Conservation (phyloP, 768 basidiomycete species). For the Trametes coccinea region DNA sequence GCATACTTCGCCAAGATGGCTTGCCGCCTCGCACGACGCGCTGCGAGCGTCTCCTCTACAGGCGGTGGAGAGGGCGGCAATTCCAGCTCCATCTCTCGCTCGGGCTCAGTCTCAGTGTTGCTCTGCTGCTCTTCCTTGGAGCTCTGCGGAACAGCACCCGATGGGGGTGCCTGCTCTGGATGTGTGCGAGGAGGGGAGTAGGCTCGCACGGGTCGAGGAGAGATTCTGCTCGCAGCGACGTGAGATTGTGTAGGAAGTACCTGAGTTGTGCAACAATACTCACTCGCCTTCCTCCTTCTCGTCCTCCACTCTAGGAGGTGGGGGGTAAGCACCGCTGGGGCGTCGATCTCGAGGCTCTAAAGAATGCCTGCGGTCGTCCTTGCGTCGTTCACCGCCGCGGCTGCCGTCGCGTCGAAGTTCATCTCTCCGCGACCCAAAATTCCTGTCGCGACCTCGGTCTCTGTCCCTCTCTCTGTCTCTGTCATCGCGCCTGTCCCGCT, state of each 20-base stretch:
- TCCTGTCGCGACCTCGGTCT: slow-evolving; percentile 32
- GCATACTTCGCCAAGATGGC: slow-evolving; percentile 81
- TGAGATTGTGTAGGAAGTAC: slow-evolving; percentile 3
- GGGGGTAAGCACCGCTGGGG: slow-evolving; percentile 12
- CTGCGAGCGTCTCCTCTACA: slow-evolving; percentile 64
- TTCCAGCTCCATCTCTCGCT: slow-evolving; percentile 58
- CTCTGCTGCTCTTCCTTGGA: slow-evolving; percentile 17
- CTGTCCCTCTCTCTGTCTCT: slow-evolving; percentile 35
- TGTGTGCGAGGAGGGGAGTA: slow-evolving; percentile 26
- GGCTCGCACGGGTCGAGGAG: slow-evolving; percentile 47
- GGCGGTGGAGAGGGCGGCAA: slow-evolving; percentile 44
- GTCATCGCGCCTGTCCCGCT: slow-evolving; percentile 41
- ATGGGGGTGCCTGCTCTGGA: not conserved
- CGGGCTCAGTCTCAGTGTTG: slow-evolving; percentile 37
- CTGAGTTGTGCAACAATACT: slow-evolving; percentile 48
- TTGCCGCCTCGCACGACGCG: slow-evolving; percentile 67
- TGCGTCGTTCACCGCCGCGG: slow-evolving; percentile 14
- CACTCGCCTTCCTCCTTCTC: slow-evolving; percentile 94
- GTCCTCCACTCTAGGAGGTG: slow-evolving; percentile 39
- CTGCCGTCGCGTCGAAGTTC: slow-evolving; percentile 27
- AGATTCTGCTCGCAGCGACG: slow-evolving; percentile 51
- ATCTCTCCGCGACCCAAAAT: slow-evolving; percentile 33
- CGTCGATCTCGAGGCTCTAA: slow-evolving; percentile 15
- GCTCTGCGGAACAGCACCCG: not conserved
- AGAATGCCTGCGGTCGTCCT: slow-evolving; percentile 16